A percentile compares a stretch with the other conserved stretches of the same genome.
Evolutionary conservation across 805 yeast genomes (phyloP).

Genomic region (Lipomyces starkeyi): DNA sequence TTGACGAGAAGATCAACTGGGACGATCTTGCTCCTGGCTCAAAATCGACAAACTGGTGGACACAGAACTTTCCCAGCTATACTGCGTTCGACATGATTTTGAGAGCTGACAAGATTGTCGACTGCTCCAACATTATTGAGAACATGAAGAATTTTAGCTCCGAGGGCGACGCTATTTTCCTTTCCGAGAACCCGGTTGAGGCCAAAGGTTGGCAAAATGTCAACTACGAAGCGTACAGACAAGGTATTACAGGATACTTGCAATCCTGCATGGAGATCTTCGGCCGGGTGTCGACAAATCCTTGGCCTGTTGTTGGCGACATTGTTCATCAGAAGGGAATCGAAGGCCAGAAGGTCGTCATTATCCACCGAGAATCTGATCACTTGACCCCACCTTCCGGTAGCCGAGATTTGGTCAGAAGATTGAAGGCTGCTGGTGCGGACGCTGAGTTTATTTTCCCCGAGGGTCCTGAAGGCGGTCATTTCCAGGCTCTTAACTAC

Average conservation of each 20-base stretch:
- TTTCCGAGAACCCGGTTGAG: slow-evolving; percentile 34
- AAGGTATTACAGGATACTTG: slow-evolving; percentile 33
- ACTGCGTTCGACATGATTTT: slow-evolving; percentile 21
- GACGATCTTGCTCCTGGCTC: slow-evolving; percentile 30
- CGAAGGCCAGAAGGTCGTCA: slow-evolving; percentile 29
- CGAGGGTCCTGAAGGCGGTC: slow-evolving; percentile 36
- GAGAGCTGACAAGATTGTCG: slow-evolving; percentile 22
- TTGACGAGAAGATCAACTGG: slow-evolving; percentile 31
- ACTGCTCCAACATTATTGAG: slow-evolving; percentile 30
- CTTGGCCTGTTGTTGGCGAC: slow-evolving; percentile 38
- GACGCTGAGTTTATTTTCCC: slow-evolving; percentile 32
- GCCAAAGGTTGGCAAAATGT: slow-evolving; percentile 35
- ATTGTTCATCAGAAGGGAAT: slow-evolving; percentile 28
- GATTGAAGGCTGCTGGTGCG: slow-evolving; percentile 37
- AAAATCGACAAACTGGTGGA: slow-evolving; percentile 23
- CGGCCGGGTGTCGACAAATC: slow-evolving; percentile 30
- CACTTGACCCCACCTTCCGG: slow-evolving; percentile 27
- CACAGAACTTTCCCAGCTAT: slow-evolving; percentile 25
- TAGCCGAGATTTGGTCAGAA: slow-evolving; percentile 26
- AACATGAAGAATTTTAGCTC: slow-evolving; percentile 31
- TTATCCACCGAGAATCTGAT: slow-evolving; percentile 34
- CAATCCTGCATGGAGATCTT: slow-evolving; percentile 36
- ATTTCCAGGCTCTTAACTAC: slow-evolving; percentile 34
- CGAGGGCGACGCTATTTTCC: slow-evolving; percentile 29
- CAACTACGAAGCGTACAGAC: slow-evolving; percentile 37